Percentiles rank a stretch among this genome's conserved stretches.
Evolutionary conservation across 2,329 filamentous ascomycete genomes (phyloP).

Genomic region (Sclerotinia subarctica): DNA sequence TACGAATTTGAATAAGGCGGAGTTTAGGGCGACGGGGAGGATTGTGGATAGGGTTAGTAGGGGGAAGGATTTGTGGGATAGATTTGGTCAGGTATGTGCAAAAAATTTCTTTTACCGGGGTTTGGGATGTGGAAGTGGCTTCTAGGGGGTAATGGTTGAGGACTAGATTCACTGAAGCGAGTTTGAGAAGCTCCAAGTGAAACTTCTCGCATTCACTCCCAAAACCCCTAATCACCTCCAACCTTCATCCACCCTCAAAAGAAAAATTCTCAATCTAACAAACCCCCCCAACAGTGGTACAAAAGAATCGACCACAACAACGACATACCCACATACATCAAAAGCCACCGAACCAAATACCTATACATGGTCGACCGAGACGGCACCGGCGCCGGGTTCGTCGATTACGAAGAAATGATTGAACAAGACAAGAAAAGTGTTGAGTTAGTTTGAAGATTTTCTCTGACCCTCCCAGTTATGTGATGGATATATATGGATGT

Average conservation of each 20-base stretch:
- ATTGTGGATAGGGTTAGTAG: slow-evolving; percentile 44
- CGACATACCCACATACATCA: slow-evolving; percentile 45
- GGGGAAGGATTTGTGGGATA: slow-evolving; percentile 45
- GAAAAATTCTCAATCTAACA: neutral
- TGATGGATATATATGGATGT: neutral
- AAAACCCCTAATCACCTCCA: neutral
- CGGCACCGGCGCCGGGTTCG: slow-evolving; percentile 27
- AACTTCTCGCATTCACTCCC: neutral
- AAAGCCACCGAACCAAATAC: slow-evolving; percentile 26
- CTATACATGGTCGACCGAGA: slow-evolving; percentile 31
- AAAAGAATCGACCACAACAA: slow-evolving; percentile 41
- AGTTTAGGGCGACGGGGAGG: slow-evolving; percentile 41
- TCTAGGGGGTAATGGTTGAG: neutral
- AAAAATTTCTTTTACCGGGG: neutral
- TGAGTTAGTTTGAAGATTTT: neutral
- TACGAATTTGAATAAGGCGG: slow-evolving; percentile 40
- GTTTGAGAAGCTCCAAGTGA: neutral
- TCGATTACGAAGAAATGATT: slow-evolving; percentile 23
- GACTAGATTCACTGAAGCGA: neutral
- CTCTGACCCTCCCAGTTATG: neutral
- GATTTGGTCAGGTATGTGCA: slow-evolving; percentile 33
- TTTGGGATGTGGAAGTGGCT: neutral
- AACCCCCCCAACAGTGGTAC: slow-evolving; percentile 27
- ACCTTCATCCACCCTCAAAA: neutral
- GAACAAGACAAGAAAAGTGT: neutral